Conservation (phyloP, 345 rosid species). For the Conringia planisiliqua region DNA sequence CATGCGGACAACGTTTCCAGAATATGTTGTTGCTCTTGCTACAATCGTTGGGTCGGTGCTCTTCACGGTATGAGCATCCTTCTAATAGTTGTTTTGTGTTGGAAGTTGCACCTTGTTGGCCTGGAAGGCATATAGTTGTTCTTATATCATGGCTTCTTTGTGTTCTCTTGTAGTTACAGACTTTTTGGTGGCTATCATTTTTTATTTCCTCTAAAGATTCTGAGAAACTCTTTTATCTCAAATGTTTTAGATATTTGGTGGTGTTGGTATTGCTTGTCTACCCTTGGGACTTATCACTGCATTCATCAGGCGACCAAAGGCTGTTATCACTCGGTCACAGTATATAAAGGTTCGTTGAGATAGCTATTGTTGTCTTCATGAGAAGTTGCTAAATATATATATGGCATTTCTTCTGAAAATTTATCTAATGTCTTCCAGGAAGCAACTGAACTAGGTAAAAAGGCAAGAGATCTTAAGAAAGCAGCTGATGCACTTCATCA, state of each 20-base stretch:
- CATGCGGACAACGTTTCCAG: constrained; percentile 90
- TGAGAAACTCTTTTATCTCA: constrained; percentile 9
- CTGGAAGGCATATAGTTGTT: background rate
- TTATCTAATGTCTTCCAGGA: constrained; percentile 48
- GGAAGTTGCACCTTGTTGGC: background rate
- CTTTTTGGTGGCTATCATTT: background rate
- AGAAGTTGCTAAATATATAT: background rate
- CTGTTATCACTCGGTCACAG: constrained; percentile 92
- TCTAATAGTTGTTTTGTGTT: background rate
- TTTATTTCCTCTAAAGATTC: constrained; percentile 1
- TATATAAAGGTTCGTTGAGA: constrained; percentile 64
- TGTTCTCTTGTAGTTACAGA: background rate
- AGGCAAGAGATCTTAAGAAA: constrained; percentile 84
- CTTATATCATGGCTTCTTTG: background rate
- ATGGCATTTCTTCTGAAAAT: background rate
- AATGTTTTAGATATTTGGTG: constrained; percentile 82
- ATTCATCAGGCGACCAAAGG: constrained; percentile 86
- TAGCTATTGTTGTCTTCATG: constrained; percentile 1
- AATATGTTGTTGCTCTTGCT: constrained; percentile 98
- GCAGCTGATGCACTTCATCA: constrained; percentile 90
- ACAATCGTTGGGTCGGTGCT: constrained; percentile 97
- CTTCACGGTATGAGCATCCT: constrained; percentile 57
- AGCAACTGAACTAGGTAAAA: constrained; percentile 96
- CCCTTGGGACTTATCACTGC: constrained; percentile 88
- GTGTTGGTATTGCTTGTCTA: constrained; percentile 90